phyloP scores from a whole-genome alignment of 75 land plant species.

The Sequoia sempervirens region DNA sequence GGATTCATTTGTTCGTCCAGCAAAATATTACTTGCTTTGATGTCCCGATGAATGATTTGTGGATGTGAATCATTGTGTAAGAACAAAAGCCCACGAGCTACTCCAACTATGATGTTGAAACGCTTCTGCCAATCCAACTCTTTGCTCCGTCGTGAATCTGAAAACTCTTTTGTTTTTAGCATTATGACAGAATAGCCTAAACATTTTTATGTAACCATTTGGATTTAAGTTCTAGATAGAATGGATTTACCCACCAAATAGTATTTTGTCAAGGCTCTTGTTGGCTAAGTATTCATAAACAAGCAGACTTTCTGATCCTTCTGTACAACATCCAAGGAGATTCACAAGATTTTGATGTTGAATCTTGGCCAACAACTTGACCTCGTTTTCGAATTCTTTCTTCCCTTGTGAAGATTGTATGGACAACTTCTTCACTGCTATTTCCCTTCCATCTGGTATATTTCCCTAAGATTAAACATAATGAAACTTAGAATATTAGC shows the following conservation, averaged over 20 bases:
- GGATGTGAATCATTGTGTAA: slow-evolving; percentile 13
- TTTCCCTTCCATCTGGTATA: slow-evolving; percentile 9
- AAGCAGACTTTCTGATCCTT: slow-evolving; percentile 15
- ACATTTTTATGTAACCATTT: too few species aligned
- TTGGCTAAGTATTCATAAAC: slow-evolving; percentile 23
- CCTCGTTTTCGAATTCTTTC: slow-evolving; percentile 23
- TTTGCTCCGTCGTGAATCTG: not conserved
- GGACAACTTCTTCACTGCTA: slow-evolving; percentile 21
- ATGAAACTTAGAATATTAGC: too few species aligned
- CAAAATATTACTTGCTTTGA: slow-evolving; percentile 5
- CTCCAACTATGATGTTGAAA: slow-evolving; percentile 7
- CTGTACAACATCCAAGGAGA: slow-evolving; percentile 21
- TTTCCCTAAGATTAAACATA: slow-evolving; percentile 13
- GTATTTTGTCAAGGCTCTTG: slow-evolving; percentile 14
- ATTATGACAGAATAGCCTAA: too few species aligned
- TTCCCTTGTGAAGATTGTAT: slow-evolving; percentile 17
- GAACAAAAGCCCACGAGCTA: slow-evolving; percentile 12
- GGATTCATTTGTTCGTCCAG: not conserved
- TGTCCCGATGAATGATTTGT: slow-evolving; percentile 13
- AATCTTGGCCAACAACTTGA: slow-evolving; percentile 13
- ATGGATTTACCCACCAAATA: slow-evolving; percentile 5
- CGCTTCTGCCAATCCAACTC: slow-evolving; percentile 11
- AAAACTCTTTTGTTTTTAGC: too few species aligned
- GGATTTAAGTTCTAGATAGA: too few species aligned
- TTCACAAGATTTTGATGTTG: slow-evolving; percentile 28